These are phyloP conservation scores for Nitzschia putrida DNA, from an alignment of 108 stramenopile species.

Conservation along the genomic window DNA sequence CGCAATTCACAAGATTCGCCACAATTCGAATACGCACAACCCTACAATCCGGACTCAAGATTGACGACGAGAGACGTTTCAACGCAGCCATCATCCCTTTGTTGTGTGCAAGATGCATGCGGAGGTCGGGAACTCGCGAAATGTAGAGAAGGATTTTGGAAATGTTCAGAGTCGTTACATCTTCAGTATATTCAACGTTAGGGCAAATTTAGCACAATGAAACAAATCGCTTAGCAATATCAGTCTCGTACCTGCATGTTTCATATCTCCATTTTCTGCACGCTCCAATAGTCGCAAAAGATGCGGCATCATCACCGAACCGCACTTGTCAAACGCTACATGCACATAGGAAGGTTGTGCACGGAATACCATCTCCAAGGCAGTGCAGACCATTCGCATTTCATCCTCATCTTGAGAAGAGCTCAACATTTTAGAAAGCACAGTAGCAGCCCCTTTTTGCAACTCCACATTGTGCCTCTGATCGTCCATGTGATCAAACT, in stretches of 20 bases:
- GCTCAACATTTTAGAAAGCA: slow-evolving; percentile 58
- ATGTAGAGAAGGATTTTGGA: slow-evolving; percentile 64
- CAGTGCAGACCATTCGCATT: slow-evolving; percentile 66
- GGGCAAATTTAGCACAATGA: neutral
- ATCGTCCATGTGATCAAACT: slow-evolving; percentile 72
- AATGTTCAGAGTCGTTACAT: slow-evolving; percentile 60
- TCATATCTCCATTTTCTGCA: slow-evolving; percentile 53
- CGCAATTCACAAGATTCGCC: slow-evolving; percentile 77
- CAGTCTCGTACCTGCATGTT: slow-evolving; percentile 31
- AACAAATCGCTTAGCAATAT: neutral
- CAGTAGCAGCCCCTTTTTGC: slow-evolving; percentile 64
- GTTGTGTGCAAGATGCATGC: slow-evolving; percentile 50
- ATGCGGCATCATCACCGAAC: slow-evolving; percentile 55
- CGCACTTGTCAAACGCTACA: slow-evolving; percentile 61
- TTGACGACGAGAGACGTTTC: slow-evolving; percentile 45
- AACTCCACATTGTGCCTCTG: slow-evolving; percentile 67
- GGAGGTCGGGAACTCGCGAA: slow-evolving; percentile 62
- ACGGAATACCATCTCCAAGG: slow-evolving; percentile 81
- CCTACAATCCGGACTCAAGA: slow-evolving; percentile 60
- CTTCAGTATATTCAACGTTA: slow-evolving; percentile 16
- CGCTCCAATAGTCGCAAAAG: slow-evolving; percentile 62
- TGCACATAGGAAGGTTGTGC: slow-evolving; percentile 56
- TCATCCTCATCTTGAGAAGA: slow-evolving; percentile 70
- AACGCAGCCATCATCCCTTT: slow-evolving; percentile 63
- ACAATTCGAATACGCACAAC: slow-evolving; percentile 63